Evolutionary conservation across 2,329 filamentous ascomycete species (phyloP).

Genomic region (Whalleya microplaca): DNA sequence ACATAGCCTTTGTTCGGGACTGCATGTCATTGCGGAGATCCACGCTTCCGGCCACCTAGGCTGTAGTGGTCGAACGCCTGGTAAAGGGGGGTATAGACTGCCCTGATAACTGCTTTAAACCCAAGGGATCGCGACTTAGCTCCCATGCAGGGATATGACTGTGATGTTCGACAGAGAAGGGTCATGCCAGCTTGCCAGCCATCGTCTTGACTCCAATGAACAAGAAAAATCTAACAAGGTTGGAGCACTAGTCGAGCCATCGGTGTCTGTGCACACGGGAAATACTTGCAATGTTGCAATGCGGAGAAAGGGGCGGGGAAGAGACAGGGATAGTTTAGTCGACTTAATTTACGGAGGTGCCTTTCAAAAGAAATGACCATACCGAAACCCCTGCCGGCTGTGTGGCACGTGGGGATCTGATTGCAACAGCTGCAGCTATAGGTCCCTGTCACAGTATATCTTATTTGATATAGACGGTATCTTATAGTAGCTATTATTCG

Average conservation of each 20-base stretch:
- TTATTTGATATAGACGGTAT: too few relatives aligned
- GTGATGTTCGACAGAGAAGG: conserved; percentile 6
- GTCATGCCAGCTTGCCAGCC: conserved; percentile 5
- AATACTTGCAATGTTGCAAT: conserved; percentile 24
- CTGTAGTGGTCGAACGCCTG: conserved; percentile 2
- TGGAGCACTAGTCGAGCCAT: conserved; percentile 22
- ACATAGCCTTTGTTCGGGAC: conserved; percentile 23
- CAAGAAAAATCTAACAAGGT: conserved; percentile 11
- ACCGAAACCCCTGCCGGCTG: too few relatives aligned
- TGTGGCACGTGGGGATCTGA: too few relatives aligned
- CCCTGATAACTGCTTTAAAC: not conserved
- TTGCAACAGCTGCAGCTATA: too few relatives aligned
- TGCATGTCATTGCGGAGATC: conserved; percentile 27
- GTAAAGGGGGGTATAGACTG: not conserved
- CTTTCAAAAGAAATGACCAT: too few relatives aligned
- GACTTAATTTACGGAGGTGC: conserved; percentile 15
- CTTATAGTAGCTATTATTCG: too few relatives aligned
- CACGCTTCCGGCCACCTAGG: conserved; percentile 14
- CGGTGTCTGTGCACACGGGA: conserved; percentile 20
- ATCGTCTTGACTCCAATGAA: conserved; percentile 16
- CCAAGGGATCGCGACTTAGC: not conserved
- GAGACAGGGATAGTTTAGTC: conserved; percentile 20
- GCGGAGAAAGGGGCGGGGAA: conserved; percentile 29
- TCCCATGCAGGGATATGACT: not conserved
- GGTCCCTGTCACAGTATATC: too few relatives aligned